These are phyloP conservation scores for Sicyos baderoa DNA, from an alignment of 306 rosid genomes.

Conservation along the genomic window DNA sequence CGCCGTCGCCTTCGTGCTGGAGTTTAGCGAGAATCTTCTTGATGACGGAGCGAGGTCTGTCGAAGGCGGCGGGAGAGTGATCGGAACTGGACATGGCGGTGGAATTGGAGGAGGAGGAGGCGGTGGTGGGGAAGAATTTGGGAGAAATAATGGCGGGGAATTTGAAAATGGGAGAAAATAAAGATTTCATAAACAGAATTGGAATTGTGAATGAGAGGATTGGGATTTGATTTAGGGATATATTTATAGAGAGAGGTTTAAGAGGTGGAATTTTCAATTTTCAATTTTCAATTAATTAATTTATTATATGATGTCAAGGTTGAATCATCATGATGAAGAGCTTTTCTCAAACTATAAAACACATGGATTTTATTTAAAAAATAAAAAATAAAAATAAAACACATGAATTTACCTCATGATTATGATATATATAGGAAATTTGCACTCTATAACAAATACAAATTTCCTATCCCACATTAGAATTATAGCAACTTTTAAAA, in stretches of 20 bases:
- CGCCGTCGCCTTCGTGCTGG: conserved; percentile 45
- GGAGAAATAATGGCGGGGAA: neutral
- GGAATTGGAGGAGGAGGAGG: neutral
- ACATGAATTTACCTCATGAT: no score
- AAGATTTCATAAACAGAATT: no score
- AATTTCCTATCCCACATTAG: no score
- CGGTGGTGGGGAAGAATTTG: no score
- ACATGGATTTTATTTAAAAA: no score
- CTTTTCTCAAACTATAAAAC: no score
- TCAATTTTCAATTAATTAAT: no score
- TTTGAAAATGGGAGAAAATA: neutral
- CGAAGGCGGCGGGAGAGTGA: conserved; percentile 26
- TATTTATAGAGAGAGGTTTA: neutral
- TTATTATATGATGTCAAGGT: conserved; percentile 13
- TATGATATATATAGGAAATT: no score
- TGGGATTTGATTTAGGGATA: neutral
- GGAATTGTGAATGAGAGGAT: neutral
- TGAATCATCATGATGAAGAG: conserved; percentile 12
- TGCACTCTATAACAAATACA: no score
- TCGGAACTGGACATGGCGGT: conserved; percentile 39
- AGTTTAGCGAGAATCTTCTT: conserved; percentile 42
- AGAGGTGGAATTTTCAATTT: neutral
- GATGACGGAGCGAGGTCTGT: conserved; percentile 48
- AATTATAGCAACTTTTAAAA: no score
- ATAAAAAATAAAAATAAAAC: no score